Percentiles rank a stretch among this genome's conserved stretches.
phyloP scores from a whole-genome alignment of 2,329 filamentous ascomycete species.

The Trichoderma arundinaceum region DNA sequence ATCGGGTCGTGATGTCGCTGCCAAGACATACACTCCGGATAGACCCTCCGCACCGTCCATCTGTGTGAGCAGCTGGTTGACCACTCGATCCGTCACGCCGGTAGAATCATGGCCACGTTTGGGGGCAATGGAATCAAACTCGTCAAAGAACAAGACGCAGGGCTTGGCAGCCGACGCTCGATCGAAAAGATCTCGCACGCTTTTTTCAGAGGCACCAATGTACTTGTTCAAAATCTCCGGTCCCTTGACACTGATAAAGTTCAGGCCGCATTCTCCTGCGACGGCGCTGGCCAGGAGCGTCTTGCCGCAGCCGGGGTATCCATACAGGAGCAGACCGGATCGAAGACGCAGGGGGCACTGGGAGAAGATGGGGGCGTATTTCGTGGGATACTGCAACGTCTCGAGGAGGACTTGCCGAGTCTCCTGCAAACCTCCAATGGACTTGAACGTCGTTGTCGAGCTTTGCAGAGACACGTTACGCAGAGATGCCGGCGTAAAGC shows the following conservation, averaged over 20 bases:
- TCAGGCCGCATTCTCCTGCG: slow-evolving; percentile 96
- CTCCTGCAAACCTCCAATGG: slow-evolving; percentile 84
- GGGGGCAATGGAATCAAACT: slow-evolving; percentile 97
- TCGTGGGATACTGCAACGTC: slow-evolving; percentile 95
- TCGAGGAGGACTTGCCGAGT: slow-evolving; percentile 92
- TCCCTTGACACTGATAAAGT: slow-evolving; percentile 98
- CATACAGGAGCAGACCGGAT: slow-evolving; percentile 90
- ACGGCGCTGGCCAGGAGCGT: slow-evolving; percentile 94
- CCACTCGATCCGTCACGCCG: slow-evolving; percentile 96
- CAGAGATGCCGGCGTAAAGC: slow-evolving; percentile 92
- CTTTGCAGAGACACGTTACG: slow-evolving; percentile 93
- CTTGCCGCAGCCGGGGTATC: slow-evolving; percentile 95
- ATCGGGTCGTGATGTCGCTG: slow-evolving; percentile 91
- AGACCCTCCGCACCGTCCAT: slow-evolving; percentile 98
- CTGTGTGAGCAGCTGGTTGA: slow-evolving; percentile 96
- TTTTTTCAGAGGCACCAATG: slow-evolving; percentile 96
- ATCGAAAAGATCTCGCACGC: slow-evolving; percentile 92
- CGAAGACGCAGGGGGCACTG: slow-evolving; percentile 93
- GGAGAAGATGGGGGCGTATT: slow-evolving; percentile 96
- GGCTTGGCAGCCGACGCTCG: slow-evolving; percentile 88
- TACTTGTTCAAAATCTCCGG: slow-evolving; percentile 99
- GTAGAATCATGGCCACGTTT: slow-evolving; percentile 97
- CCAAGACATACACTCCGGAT: slow-evolving; percentile 93
- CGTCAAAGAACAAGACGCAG: slow-evolving; percentile 97
- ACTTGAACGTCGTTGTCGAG: slow-evolving; percentile 88